Conservation (phyloP, 495 filamentous ascomycete species). For the Neurospora sp. region DNA sequence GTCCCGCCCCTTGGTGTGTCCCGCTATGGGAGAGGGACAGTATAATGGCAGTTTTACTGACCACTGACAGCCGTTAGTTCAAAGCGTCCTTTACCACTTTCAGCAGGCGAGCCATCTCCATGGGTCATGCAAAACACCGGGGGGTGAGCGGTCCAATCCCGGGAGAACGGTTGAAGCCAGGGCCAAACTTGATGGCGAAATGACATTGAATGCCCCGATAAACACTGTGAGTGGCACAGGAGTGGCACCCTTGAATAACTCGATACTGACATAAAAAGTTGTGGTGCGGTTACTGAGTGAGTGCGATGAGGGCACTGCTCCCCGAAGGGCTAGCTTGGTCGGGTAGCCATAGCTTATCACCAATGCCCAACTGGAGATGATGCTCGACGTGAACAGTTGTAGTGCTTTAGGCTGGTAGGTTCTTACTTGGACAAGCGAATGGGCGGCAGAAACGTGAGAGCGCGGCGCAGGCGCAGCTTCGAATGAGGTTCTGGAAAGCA, state of each 20-base stretch:
- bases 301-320: neutral
- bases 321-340: neutral
- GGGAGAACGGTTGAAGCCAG: neutral
- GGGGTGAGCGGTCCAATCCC: neutral
- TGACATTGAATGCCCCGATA: neutral
- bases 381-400: neutral
- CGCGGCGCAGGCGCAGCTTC: neutral
- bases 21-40: too few species aligned
- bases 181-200: neutral
- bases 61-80: neutral
- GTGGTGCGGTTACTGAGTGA: neutral
- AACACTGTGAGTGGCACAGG: neutral
- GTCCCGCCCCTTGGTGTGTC: too few species aligned
- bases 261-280: neutral
- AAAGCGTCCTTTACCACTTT: neutral
- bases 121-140: neutral
- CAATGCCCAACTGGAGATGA: neutral
- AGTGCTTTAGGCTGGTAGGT: neutral
- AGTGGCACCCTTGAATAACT: neutral
- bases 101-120: neutral
- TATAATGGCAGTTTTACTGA: too few species aligned
- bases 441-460: neutral
- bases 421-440: neutral
- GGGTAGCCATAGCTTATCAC: neutral
- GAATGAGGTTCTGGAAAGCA: neutral